A percentile compares a stretch with the other conserved stretches of the same genome.
Conservation (phyloP, 345 rosid species). For the Leavenworthia alabamica region DNA sequence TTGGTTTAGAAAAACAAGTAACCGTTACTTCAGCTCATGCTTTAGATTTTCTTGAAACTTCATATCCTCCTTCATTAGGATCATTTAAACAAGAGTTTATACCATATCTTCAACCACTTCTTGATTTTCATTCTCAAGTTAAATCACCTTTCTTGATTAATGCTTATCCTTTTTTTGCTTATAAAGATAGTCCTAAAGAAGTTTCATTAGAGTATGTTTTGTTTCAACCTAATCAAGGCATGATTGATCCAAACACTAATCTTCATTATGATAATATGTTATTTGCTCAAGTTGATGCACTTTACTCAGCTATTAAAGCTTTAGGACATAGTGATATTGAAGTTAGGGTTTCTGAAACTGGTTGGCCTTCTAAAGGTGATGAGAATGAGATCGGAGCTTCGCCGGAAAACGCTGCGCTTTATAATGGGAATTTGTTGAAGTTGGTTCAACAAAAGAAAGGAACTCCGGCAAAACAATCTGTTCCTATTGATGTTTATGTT, state of each 20-base stretch:
- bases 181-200: conserved; percentile 51
- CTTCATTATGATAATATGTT: conserved; percentile 84
- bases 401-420: conserved; percentile 62
- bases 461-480: conserved; percentile 74
- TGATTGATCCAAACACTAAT: conserved; percentile 49
- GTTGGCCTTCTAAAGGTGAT: conserved; percentile 96
- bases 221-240: conserved; percentile 73
- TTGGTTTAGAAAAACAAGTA: conserved; percentile 67
- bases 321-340: conserved; percentile 62
- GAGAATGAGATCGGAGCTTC: conserved; percentile 67
- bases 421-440: conserved; percentile 59
- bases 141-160: conserved; percentile 75
- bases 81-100: conserved; percentile 52
- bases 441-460: conserved; percentile 49
- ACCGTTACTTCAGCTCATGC: conserved; percentile 70
- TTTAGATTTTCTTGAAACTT: conserved; percentile 40
- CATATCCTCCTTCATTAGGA: conserved; percentile 78
- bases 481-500: conserved; percentile 58
- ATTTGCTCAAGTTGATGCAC: conserved; percentile 90
- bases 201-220: conserved; percentile 61
- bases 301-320: conserved; percentile 66
- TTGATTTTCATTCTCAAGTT: conserved; percentile 58
- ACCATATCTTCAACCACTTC: conserved; percentile 43
- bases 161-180: conserved; percentile 84
- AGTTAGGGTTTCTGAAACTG: conserved; percentile 83